phyloP scores from a whole-genome alignment of 768 basidiomycete species.

The Coprinopsis marcescibilis region DNA sequence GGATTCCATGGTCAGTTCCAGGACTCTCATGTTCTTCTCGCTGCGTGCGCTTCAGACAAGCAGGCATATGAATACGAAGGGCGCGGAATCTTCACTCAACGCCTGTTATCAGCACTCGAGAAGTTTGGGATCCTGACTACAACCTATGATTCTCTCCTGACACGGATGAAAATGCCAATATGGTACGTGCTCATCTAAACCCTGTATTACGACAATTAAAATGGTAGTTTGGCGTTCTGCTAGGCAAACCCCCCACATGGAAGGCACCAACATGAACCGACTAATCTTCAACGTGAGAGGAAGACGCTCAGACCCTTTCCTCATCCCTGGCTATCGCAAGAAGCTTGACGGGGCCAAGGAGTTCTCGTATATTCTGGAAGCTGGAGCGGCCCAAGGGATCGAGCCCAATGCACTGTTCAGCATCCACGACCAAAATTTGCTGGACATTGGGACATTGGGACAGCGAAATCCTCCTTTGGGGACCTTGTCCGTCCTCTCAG shows the following conservation, averaged over 20 bases:
- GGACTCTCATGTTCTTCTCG: conserved; percentile 35
- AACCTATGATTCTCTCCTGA: conserved; percentile 29
- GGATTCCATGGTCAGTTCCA: conserved; percentile 23
- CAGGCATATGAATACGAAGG: conserved; percentile 25
- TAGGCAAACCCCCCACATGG: conserved; percentile 32
- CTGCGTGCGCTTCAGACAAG: conserved; percentile 34
- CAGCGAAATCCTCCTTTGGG: conserved; percentile 20
- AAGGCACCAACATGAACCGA: conserved; percentile 26
- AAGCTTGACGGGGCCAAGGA: conserved; percentile 3
- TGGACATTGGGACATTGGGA: conserved; percentile 8
- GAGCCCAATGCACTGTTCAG: conserved; percentile 21
- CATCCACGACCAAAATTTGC: conserved; percentile 21
- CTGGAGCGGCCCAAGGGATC: conserved; percentile 28
- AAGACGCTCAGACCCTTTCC: conserved; percentile 22
- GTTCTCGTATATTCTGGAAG: conserved; percentile 18
- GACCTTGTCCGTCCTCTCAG: conserved; percentile 16
- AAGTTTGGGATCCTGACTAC: conserved; percentile 17
- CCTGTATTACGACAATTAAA: background rate
- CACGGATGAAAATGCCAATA: conserved; percentile 23
- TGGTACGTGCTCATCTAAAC: conserved; percentile 16
- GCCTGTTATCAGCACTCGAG: conserved; percentile 21
- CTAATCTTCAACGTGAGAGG: conserved; percentile 27
- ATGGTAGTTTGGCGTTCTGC: background rate
- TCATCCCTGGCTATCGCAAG: conserved; percentile 19
- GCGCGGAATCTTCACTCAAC: conserved; percentile 27